Base-by-base conservation (phyloP, 2,329 filamentous ascomycete species). In the Pseudofabraea citricarpa region DNA sequence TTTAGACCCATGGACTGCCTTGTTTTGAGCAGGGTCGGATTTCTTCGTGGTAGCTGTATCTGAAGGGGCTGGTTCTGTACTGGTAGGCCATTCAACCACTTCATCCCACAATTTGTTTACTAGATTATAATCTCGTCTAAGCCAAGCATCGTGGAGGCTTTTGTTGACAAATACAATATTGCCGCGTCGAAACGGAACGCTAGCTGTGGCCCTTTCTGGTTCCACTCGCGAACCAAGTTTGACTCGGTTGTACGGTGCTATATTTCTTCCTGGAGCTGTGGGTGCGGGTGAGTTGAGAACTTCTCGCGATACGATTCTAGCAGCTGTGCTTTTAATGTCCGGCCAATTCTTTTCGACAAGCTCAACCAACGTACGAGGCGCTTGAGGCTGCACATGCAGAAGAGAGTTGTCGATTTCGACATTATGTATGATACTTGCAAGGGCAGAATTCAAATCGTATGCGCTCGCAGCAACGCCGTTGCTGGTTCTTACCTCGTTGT, bases 21-120 rank as follows among this genome's bases (percentile, higher is more conserved):
- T 15, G 18, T 22, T 38, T 36, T 38, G 18, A 38, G 15, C 8
- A 59, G 23, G 22, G 57, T 55, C 52, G 55, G 53, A 21, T 51
- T 36, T 13, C 36, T 31, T 26, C 49, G 55, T 21, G 56, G 51
- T 24, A 27, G 12, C 59, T 58, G 61, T 24, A 60, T 23, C 7
- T 31, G 13, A n/a, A n/a, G n/a, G n/a, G 16, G 13, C 27, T 31
- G 6, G 27, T 15, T 31, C 27, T 2, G 27, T 12, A 5, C 16
- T 31, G 13, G 27, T 15, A 31, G 27, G 27, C 27, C 27, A 31
- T n/a, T 7, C 16, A 12, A n/a, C 13, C 9, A 31, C 27, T 15
- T 15, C 10, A 10, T 10, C 5, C 27, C 27, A 31, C 9, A 31
- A 31, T 31, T 31, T 15, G 13, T 31, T 15, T 15, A 31, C 27